Evolutionary conservation across 2,329 filamentous ascomycete species (phyloP).

Genomic region (Trichoderma semiorbis): DNA sequence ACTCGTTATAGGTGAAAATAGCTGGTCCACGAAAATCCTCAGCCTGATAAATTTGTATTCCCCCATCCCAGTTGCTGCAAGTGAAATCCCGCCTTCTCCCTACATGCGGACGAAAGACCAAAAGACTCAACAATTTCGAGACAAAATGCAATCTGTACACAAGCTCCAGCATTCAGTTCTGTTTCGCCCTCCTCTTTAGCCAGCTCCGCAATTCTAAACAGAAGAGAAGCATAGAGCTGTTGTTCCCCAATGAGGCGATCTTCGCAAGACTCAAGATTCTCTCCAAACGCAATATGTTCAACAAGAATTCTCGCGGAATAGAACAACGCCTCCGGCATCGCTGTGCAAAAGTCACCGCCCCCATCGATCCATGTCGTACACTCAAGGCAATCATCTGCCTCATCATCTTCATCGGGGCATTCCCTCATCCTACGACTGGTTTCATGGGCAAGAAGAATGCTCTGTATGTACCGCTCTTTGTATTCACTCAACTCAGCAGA

Average conservation of each 20-base stretch:
- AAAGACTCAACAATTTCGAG: conserved; percentile 4
- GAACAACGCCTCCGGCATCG: not conserved
- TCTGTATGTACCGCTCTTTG: not conserved
- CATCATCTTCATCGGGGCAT: not conserved
- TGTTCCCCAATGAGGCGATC: not conserved
- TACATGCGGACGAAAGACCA: not conserved
- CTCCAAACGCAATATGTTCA: not conserved
- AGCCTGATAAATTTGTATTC: not conserved
- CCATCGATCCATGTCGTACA: not conserved
- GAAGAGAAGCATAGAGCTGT: not conserved
- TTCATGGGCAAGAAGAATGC: not conserved
- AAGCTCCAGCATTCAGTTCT: not conserved
- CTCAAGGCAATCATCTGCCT: not conserved
- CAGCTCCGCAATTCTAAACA: not conserved
- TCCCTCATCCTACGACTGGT: not conserved
- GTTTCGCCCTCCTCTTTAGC: not conserved
- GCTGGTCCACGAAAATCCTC: not conserved
- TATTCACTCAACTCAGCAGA: not conserved
- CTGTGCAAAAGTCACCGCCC: not conserved
- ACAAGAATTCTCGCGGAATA: not conserved
- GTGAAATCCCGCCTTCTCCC: not conserved
- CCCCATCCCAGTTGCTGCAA: not conserved
- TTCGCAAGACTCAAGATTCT: not conserved
- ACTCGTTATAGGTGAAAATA: not conserved
- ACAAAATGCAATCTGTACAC: not conserved